Evolutionary conservation across 192 early-diverging fungal genomes (phyloP), one percentile per base, ranked within the genome.

Genomic region (Gryganskiella cystojenkinii): DNA sequence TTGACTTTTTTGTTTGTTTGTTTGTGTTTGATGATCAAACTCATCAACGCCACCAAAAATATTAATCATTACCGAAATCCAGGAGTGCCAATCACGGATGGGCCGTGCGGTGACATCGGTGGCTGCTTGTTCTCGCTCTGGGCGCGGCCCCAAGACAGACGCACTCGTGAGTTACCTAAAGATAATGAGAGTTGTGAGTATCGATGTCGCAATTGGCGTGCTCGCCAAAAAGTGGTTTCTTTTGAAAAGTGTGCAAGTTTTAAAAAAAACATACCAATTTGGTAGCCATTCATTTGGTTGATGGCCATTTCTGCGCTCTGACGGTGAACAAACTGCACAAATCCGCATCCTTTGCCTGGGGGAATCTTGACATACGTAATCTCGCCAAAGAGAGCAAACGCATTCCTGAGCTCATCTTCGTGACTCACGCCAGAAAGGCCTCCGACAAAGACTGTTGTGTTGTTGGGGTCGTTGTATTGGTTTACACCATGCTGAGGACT

Each of bases 381-480:
- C 35, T 94, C 95, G 34, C 98, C 98, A 87, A 95, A 97, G 34
- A 87, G 86, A 15, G 88, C 81, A 81, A 99, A 99, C 67, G 89
- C 87, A 7, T 88, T 83, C 52, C 78, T 67, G 60, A 99, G 86
- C 55, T 98, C 96, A 52, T 96, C 93, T 70, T 98, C 96, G 27
- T 86, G 85, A n/a, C 94, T 91, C 9, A 89, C 84, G 34, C 92
- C 86, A 44, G 87, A 92, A 45, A 99, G 82, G 5, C 96, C 96
- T 24, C 98, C 98, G 25, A 99, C 95, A 85, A 99, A 99, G 31
- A 99, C 95, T 3, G 98, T 99, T 4, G 96, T 98, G 83, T 98
- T 98, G 80, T 83, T 91, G 44, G 95, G 95, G 75, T 98, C 96
- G 30, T 82, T 89, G 62, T 71, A 87, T 55, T 82, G 79, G 61